Percentiles rank a stretch among this genome's conserved stretches.
Evolutionary conservation across 164 flowering plant species (phyloP).

Genomic region (Nelumbo lutea): DNA sequence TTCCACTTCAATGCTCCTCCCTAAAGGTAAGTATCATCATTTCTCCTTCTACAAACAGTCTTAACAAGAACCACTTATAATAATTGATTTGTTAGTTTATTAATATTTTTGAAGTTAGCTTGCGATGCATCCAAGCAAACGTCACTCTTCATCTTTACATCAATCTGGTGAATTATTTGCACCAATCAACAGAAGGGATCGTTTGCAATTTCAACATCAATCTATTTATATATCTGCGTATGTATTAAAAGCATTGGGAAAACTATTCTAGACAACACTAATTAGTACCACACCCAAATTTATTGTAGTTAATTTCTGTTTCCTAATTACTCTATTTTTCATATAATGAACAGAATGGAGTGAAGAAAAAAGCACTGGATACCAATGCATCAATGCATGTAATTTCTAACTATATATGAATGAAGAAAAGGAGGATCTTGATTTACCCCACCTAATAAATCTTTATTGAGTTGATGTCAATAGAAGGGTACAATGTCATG

Average conservation of each 20-base stretch:
- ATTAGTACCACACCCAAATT: background rate
- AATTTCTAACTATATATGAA: no score
- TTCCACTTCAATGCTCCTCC: slow-evolving; percentile 52
- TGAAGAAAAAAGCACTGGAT: no score
- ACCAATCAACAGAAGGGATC: slow-evolving; percentile 41
- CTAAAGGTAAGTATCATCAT: slow-evolving; percentile 70
- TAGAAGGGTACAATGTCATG: no score
- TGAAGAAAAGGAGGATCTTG: no score
- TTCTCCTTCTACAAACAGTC: slow-evolving; percentile 26
- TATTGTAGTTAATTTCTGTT: no score
- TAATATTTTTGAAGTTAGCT: slow-evolving; percentile 44
- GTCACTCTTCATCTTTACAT: slow-evolving; percentile 40
- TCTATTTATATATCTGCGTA: slow-evolving; percentile 14
- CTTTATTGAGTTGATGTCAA: no score
- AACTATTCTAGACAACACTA: background rate
- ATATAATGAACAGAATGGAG: no score
- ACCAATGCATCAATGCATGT: no score
- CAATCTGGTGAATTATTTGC: slow-evolving; percentile 60
- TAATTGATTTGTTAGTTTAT: slow-evolving; percentile 24
- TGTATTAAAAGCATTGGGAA: background rate
- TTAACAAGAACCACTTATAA: slow-evolving; percentile 16
- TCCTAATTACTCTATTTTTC: no score
- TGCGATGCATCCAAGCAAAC: slow-evolving; percentile 76
- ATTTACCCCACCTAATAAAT: no score
- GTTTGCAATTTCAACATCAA: slow-evolving; percentile 13